Evolutionary conservation across 2,329 filamentous ascomycete species (phyloP), one percentile per base, ranked within the genome.

Genomic region (Colletotrichum sansevieriae): DNA sequence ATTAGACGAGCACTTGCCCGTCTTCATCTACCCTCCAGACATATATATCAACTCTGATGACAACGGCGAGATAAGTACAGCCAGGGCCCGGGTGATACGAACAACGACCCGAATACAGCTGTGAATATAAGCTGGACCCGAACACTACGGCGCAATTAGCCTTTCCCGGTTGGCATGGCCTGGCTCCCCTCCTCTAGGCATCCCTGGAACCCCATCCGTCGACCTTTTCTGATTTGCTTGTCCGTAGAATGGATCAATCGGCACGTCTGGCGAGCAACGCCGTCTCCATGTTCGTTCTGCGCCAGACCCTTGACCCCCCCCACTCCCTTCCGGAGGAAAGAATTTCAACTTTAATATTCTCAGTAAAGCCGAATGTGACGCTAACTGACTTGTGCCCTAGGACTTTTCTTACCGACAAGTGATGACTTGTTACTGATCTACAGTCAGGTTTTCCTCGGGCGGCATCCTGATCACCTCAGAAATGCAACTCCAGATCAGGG

Each of bases 111-210:
- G 18, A 29, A 7, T 12, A 46, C 13, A 51, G 39, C 37, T 43
- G 22, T 33, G 39, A n/a, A 54, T 13, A 33, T 29, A 46, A 20
- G n/a, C 62, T 65, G 43, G 44, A 33, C 54, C 65, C 65, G 35
- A 65, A 46, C 15, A 55, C 29, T 65, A 66, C 66, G 43, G 49
- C 66, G 49, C 44, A 22, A 69, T 61, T 69, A 69, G 66, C 49
- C 66, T 69, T 56, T 69, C 63, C 65, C 62, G 66, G 66, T 49
- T 60, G 47, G 43, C 47, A 33, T 61, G 47, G 56, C 29, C 66
- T 63, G 56, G 49, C 43, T 61, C 43, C 66, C 66, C 55, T 66
- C 43, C 66, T 63, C 55, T 66, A 49, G 59, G 63, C 43, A 22
- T 10, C 64, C 49, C 43, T 55, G 66, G 55, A 39, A 61, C 63